Percentiles rank a stretch among this genome's conserved stretches.
These are phyloP conservation scores for Ophiostoma himal-ulmi DNA, from an alignment of 2,329 filamentous ascomycete genomes.

Conservation along the genomic window DNA sequence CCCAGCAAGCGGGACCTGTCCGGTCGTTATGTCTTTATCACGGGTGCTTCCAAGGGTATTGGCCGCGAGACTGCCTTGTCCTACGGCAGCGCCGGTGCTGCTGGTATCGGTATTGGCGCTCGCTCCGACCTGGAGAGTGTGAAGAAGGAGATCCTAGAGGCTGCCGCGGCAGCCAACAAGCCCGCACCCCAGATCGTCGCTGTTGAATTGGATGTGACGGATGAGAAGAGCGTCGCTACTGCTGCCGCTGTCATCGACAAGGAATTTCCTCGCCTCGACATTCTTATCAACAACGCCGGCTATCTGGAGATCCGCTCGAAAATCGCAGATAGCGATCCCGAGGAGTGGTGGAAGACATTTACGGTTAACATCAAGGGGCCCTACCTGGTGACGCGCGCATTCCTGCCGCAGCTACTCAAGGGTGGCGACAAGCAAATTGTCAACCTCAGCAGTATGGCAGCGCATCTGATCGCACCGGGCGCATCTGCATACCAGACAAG, in stretches of 20 bases:
- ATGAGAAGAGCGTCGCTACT: constrained; percentile 32
- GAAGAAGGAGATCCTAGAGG: constrained; percentile 35
- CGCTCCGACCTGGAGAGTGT: constrained; percentile 43
- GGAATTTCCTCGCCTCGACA: constrained; percentile 35
- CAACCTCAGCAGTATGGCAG: constrained; percentile 38
- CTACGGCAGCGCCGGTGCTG: constrained; percentile 46
- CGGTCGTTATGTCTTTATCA: constrained; percentile 29
- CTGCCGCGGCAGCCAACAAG: constrained; percentile 30
- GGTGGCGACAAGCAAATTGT: constrained; percentile 37
- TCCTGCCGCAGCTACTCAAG: constrained; percentile 42
- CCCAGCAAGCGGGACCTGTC: constrained; percentile 26
- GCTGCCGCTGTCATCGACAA: constrained; percentile 33
- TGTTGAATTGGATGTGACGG: constrained; percentile 35
- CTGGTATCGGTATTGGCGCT: constrained; percentile 46
- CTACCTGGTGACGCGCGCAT: constrained; percentile 41
- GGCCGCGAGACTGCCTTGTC: constrained; percentile 33
- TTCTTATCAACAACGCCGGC: constrained; percentile 39
- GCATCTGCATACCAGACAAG: constrained; percentile 42
- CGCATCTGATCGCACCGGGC: constrained; percentile 31
- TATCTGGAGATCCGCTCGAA: constrained; percentile 35
- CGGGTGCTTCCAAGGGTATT: constrained; percentile 30
- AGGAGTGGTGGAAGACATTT: constrained; percentile 43
- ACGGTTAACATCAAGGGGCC: constrained; percentile 48
- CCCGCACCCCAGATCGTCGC: constrained; percentile 30
- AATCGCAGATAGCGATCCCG: constrained; percentile 37